A percentile compares a stretch with the other conserved stretches of the same genome.
phyloP scores from a whole-genome alignment of 2,329 filamentous ascomycete genomes.

The Colletotrichum nymphaeae region DNA sequence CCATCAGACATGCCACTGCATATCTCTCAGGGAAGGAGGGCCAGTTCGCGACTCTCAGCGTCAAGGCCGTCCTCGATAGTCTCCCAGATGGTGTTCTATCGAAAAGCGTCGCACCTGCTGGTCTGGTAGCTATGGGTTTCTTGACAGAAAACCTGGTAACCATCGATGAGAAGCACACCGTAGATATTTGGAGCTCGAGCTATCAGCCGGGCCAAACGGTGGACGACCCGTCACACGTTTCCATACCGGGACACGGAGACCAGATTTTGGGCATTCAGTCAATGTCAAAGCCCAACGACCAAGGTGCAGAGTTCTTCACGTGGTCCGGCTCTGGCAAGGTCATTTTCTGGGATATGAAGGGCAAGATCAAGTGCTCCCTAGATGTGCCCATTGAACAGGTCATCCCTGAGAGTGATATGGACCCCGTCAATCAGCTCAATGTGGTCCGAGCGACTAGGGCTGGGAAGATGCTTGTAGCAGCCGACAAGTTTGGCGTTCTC shows the following conservation, averaged over 20 bases:
- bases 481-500: constrained; percentile 88
- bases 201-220: constrained; percentile 54
- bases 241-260: constrained; percentile 72
- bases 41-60: constrained; percentile 64
- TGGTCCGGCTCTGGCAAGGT: constrained; percentile 88
- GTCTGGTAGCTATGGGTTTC: constrained; percentile 76
- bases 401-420: constrained; percentile 60
- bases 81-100: constrained; percentile 52
- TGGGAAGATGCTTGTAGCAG: constrained; percentile 78
- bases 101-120: constrained; percentile 50
- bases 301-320: constrained; percentile 82
- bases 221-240: constrained; percentile 57
- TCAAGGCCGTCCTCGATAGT: constrained; percentile 60
- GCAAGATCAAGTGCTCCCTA: constrained; percentile 73
- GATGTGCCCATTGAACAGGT: constrained; percentile 76
- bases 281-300: constrained; percentile 68
- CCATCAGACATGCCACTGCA: constrained; percentile 67
- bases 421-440: constrained; percentile 68
- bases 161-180: constrained; percentile 79
- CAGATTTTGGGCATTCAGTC: constrained; percentile 79
- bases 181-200: constrained; percentile 72
- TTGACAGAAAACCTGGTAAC: constrained; percentile 76
- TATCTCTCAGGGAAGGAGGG: constrained; percentile 78
- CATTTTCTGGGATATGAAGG: constrained; percentile 84
- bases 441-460: constrained; percentile 70